Base-by-base conservation (phyloP, 495 filamentous ascomycete species). In the Talaromyces thailandensis region DNA sequence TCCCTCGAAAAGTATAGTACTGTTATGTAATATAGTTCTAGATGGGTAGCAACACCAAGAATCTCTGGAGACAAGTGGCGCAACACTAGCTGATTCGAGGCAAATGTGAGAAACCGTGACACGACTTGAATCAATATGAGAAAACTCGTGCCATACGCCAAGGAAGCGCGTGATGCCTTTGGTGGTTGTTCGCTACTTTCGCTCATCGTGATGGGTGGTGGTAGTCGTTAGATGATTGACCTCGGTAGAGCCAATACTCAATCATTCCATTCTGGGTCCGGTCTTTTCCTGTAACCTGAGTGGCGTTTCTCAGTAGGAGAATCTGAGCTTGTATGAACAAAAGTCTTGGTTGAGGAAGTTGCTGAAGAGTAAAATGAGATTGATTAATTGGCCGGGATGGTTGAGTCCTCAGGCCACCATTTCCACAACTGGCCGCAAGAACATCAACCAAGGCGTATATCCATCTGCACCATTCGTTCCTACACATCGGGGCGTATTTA, bases 1-100 rank as follows among this genome's bases (percentile, higher is more conserved):
- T 99, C 94, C 31, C 94, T 81, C 0, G 94, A 89, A 65, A 98
- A 98, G 71, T 92, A 96, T 2, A 98, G 79, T 11, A 95, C 86
- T 2, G 90, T 88, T 29, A 93, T 86, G 62, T 90, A 90, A 72
- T 89, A 96, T 2, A 98, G 83, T 64, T 99, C 94, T 4, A 98
- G 82, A 70, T 96, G 95, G 3, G 91, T 84, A 1, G 92, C 89
- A 28, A 94, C 80, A 4, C 92, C 94, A 1, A 98, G 81, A 0
- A 92, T 79, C 48, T 88, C 82, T 0, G 94, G 93, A 0, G 92
- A 93, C 23, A 98, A 76, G 67, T 86, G 91, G 40, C 92, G 91
- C 4, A 99, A 79, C 11, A 97, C 84, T 55, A 94, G 59, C 72
- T 98, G 92, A 78, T 98, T 98, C 61, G 93, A 86, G 51, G 84